Conservation (phyloP, 148 eudicot genomes). For the Fagopyrum homotropicum region DNA sequence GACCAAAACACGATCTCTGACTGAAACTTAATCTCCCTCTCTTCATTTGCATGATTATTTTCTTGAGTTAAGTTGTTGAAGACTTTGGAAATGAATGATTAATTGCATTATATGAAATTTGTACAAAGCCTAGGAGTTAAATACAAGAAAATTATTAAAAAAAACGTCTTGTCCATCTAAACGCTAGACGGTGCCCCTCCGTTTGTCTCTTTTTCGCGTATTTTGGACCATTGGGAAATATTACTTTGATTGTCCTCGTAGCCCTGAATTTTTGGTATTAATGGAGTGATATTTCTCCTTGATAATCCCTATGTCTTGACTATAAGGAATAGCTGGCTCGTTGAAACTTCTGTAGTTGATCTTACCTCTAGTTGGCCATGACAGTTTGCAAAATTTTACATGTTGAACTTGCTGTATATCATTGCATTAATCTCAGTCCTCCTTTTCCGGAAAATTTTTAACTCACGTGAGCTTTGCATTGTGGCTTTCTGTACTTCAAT, state of each 20-base stretch:
- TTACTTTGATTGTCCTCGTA: background rate
- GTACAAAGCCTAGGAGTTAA: no score
- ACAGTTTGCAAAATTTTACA: background rate
- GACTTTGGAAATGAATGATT: no score
- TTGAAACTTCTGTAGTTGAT: background rate
- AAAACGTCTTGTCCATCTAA: no score
- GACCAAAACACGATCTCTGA: no score
- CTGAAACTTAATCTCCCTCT: no score
- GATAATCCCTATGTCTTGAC: background rate
- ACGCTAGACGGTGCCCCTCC: no score
- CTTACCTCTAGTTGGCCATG: background rate
- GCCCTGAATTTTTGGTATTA: background rate
- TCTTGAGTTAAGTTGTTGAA: no score
- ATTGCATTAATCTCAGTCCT: background rate
- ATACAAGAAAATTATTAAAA: no score
- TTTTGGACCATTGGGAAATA: background rate
- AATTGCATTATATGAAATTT: no score
- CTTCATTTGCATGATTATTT: no score
- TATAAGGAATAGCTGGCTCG: background rate
- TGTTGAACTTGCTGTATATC: background rate
- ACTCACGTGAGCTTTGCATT: background rate
- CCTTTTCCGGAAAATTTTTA: background rate
- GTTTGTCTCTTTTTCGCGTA: no score
- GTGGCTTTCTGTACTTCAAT: conserved; percentile 1
- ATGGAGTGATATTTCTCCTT: background rate